Conservation (phyloP, 2,329 filamentous ascomycete genomes). For the Cladophialophora psammophila region DNA sequence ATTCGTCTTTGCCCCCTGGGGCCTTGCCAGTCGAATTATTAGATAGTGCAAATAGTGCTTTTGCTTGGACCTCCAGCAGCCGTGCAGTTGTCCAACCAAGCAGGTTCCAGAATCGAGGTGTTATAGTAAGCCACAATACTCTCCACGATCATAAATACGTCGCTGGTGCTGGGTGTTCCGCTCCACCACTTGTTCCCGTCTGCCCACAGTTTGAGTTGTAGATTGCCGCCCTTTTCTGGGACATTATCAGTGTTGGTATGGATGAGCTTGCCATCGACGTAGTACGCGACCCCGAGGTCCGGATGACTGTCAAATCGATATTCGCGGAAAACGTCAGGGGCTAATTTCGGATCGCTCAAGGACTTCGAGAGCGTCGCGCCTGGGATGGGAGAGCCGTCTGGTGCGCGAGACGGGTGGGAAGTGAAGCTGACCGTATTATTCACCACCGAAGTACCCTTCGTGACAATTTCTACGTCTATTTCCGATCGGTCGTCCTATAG, state of each 20-base stretch:
- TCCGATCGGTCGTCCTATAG: constrained; percentile 42
- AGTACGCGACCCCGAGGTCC: constrained; percentile 38
- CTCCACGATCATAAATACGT: constrained; percentile 41
- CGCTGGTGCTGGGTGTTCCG: constrained; percentile 41
- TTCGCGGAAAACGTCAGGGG: constrained; percentile 34
- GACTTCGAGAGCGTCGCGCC: constrained; percentile 41
- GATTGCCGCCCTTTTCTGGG: constrained; percentile 38
- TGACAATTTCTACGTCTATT: constrained; percentile 44
- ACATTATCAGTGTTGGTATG: constrained; percentile 36
- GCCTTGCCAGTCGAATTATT: neutral
- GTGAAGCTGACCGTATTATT: constrained; percentile 43
- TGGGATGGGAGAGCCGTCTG: constrained; percentile 35
- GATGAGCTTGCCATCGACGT: constrained; percentile 40
- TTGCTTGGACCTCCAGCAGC: constrained; percentile 40
- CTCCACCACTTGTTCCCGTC: constrained; percentile 43
- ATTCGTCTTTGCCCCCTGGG: neutral
- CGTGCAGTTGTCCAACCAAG: constrained; percentile 30
- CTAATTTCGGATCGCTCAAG: constrained; percentile 27
- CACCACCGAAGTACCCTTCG: constrained; percentile 40
- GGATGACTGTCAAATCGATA: constrained; percentile 44
- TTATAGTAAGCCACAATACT: constrained; percentile 43
- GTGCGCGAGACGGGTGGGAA: constrained; percentile 41
- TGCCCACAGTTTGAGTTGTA: constrained; percentile 45
- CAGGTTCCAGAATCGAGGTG: constrained; percentile 33
- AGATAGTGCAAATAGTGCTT: constrained; percentile 36